These are phyloP conservation scores for Capsella rubella DNA, from an alignment of 441 rosid species.

Conservation along the genomic window DNA sequence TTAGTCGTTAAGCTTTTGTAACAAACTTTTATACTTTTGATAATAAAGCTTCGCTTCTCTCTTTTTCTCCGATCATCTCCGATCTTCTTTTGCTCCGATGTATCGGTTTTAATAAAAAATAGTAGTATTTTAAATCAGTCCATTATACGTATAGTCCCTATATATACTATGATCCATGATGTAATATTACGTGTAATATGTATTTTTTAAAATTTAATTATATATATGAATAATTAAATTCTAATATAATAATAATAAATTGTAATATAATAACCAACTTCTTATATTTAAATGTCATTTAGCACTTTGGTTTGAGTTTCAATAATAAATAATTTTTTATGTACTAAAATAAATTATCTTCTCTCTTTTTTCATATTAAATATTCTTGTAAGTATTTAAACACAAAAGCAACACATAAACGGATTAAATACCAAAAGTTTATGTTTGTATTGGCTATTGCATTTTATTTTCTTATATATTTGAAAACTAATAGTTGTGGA, in stretches of 20 bases:
- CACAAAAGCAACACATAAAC: not conserved
- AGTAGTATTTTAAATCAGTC: constrained; percentile 26
- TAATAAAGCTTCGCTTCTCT: too few species aligned
- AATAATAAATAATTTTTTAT: too few species aligned
- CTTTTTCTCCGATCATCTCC: too few species aligned
- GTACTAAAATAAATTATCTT: too few species aligned
- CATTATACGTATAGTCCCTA: not conserved
- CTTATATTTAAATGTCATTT: not conserved
- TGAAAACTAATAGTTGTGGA: not conserved
- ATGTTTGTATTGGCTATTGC: not conserved
- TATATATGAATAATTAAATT: too few species aligned
- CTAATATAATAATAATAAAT: not conserved
- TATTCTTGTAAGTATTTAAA: too few species aligned
- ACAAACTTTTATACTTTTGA: too few species aligned
- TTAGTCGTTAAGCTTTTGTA: too few species aligned
- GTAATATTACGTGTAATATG: constrained; percentile 29
- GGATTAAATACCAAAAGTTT: not conserved
- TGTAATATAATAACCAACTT: not conserved
- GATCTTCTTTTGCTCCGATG: too few species aligned
- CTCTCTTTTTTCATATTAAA: not conserved
- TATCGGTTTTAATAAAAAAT: not conserved
- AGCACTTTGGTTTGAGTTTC: not conserved
- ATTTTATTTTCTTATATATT: too few species aligned
- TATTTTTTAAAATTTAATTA: too few species aligned
- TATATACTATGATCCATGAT: constrained; percentile 28